Conservation (phyloP, 345 rosid species). For the Dimocarpus longan region DNA sequence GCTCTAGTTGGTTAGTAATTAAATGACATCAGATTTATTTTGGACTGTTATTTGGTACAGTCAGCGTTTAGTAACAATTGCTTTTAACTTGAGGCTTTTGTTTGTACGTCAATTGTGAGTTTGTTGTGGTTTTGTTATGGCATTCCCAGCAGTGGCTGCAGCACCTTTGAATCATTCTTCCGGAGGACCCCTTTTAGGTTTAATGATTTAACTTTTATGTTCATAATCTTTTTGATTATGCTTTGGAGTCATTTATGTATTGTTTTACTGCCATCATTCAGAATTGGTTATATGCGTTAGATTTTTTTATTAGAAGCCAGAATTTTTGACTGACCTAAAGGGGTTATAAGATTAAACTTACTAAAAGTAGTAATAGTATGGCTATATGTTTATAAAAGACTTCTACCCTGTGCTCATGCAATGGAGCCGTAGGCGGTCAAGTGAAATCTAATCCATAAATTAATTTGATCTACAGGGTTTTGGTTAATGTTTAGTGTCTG, state of each 20-base stretch:
- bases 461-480: not conserved
- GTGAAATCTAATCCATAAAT: too few relatives aligned
- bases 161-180: slow-evolving; percentile 34
- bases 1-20: slow-evolving; percentile 29
- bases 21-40: not conserved
- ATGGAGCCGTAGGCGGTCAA: too few relatives aligned
- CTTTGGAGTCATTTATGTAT: not conserved
- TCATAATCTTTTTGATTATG: not conserved
- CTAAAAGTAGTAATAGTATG: too few relatives aligned
- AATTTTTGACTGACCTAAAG: too few relatives aligned
- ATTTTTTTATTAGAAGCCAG: not conserved
- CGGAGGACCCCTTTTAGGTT: slow-evolving; percentile 57
- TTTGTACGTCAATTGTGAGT: slow-evolving; percentile 8
- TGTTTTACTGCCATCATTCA: not conserved
- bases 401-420: too few relatives aligned
- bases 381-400: too few relatives aligned
- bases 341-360: too few relatives aligned
- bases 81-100: slow-evolving; percentile 12
- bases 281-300: not conserved
- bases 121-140: slow-evolving; percentile 37
- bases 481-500: not conserved
- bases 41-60: not conserved
- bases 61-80: not conserved
- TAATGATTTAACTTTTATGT: slow-evolving; percentile 4
- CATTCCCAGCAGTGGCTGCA: slow-evolving; percentile 34